Base-by-base conservation (phyloP, 495 filamentous ascomycete species). In the Hypoxylon rickii region DNA sequence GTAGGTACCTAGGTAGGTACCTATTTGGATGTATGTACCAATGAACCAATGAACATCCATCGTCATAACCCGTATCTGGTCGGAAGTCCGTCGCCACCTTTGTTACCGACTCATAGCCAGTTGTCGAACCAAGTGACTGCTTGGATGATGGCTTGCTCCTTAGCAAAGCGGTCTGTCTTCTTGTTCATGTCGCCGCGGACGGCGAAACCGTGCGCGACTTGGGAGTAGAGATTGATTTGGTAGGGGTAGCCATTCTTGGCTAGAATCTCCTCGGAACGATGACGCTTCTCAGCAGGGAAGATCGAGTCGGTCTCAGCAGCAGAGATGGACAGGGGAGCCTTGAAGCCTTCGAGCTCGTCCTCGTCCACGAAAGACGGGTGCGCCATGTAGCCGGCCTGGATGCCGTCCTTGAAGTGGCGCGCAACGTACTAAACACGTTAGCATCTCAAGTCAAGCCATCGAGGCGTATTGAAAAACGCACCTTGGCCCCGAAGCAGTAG, bases 91-190 rank as follows among this genome's bases (percentile, higher is more conserved):
- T 56, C 16, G 1, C 20, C 12, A 40, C 31, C 24, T 62, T 70
- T 41, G 4, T 10, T 29, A 4, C 24, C 24, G 24, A 29, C 76
- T 38, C 74, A 19, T 6, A 83, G 71, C 46, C 67, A 70, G 37
- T 70, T 61, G 48, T 88, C 79, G 64, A 95, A 94, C 90, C 91
- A 96, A 39, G 70, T 65, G 38, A 92, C 77, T 45, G 90, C 89
- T 76, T 95, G 90, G 47, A 79, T 65, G 66, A 94, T 94, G 19
- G 90, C 90, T 75, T 87, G 83, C 76, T 96, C 89, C 80, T 92
- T 92, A 41, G 89, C 87, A 55, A 79, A 94, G 77, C 85, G 89
- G 69, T 82, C 70, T 34, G 72, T 45, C 66, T 80, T 82, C 47
- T 86, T 78, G 58, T 55, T 80, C 33, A 82, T 55, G 62, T 94